Percentiles rank a stretch among this genome's conserved stretches.
Evolutionary conservation across 2,329 filamentous ascomycete species (phyloP).

Genomic region (Gaeumannomyces sp.): DNA sequence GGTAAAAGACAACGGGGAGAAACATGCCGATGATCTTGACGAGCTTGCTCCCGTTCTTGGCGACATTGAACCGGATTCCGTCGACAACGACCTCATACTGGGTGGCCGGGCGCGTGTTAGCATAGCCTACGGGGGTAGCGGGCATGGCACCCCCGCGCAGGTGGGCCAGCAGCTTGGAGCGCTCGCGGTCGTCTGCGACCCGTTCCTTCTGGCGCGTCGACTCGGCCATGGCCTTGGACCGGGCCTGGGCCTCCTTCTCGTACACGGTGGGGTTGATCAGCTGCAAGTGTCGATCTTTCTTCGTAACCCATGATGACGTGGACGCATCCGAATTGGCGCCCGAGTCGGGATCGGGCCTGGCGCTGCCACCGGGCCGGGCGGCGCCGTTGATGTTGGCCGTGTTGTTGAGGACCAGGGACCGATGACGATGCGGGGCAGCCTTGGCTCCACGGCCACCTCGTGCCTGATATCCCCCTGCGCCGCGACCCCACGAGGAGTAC

Average conservation of each 20-base stretch:
- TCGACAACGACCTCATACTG: conserved; percentile 60
- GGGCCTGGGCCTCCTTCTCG: conserved; percentile 64
- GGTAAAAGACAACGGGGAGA: background rate
- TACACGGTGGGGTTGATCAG: conserved; percentile 76
- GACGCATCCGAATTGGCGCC: conserved; percentile 29
- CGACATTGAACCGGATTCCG: conserved; percentile 67
- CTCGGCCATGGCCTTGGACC: conserved; percentile 66
- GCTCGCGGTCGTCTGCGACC: conserved; percentile 51
- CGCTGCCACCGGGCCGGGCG: conserved; percentile 14
- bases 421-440: conserved; percentile 35
- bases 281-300: conserved; percentile 71
- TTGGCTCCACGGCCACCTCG: conserved; percentile 27
- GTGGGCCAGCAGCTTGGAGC: conserved; percentile 46
- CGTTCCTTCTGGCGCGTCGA: conserved; percentile 53
- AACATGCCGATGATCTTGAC: conserved; percentile 63
- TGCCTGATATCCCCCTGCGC: conserved; percentile 19
- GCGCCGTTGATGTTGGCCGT: conserved; percentile 21
- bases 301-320: conserved; percentile 57
- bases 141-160: conserved; percentile 25
- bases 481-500: conserved; percentile 5
- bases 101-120: conserved; percentile 1
- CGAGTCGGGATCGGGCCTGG: conserved; percentile 20
- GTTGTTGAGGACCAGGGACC: conserved; percentile 59
- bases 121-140: no score
- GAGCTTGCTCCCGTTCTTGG: conserved; percentile 76